Evolutionary conservation across 495 filamentous ascomycete genomes (phyloP), one percentile per base, ranked within the genome.

Genomic region (Daldinia vernicosa): DNA sequence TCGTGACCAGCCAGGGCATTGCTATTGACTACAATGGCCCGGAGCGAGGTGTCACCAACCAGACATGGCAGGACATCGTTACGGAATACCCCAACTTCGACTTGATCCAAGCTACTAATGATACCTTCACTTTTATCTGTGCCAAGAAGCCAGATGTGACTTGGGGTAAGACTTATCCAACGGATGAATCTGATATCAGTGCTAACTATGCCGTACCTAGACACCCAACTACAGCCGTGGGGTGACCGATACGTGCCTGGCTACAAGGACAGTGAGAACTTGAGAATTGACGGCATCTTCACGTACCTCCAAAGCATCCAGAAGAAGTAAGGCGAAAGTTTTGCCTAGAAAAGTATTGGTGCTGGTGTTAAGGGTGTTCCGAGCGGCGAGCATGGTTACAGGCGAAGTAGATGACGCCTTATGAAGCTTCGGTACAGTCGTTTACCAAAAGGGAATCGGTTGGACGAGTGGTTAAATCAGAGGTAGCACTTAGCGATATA

Each of bases 1-100:
- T 55, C 28, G 26, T 77, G 4, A 74, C 76, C 19, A 72, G 71
- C 47, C 33, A 59, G 33, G 81, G 81, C 22, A 81, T 84, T 40
- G 33, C 67, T 8, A 67, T 79, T 66, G 82, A 84, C 59, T 79
- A 80, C 71, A 92, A 70, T 22, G 78, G 78, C 24, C 58, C 61
- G 14, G 57, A 69, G 19, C 24, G 63, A 33, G 78, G 71, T 4
- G 59, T 84, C 51, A 80, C 67, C 47, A 60, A 69, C 67, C 66
- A 80, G 61, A 78, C 80, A 39, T 78, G 75, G 56, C 59, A 79
- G 43, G 32, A 26, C 2, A 77, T 82, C 57, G 33, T 66, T 3
- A 45, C 70, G 28, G 76, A 58, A 32, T 81, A 72, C 70, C 78
- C 78, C 43, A 75, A 77, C 47, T 39, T 56, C 40, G 70, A 78